phyloP scores from a whole-genome alignment of 768 basidiomycete genomes.

The Obba rivulosa region DNA sequence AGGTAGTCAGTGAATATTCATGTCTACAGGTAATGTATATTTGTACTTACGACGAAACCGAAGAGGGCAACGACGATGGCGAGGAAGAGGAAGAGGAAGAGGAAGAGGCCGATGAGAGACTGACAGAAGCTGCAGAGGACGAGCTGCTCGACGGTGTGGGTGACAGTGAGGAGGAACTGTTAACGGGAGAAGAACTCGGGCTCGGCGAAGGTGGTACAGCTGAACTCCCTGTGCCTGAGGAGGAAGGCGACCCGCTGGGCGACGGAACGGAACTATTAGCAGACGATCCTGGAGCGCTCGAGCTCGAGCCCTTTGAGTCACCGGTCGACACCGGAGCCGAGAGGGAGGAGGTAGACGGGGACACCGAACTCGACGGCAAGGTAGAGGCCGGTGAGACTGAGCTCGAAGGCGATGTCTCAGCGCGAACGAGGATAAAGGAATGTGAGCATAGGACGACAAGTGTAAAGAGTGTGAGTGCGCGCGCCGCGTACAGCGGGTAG shows the following conservation, averaged over 20 bases:
- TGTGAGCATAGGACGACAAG: conserved; percentile 26
- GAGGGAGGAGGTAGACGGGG: conserved; percentile 1
- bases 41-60: neutral
- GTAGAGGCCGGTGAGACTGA: neutral
- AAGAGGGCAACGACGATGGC: conserved; percentile 5
- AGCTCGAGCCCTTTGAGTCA: neutral
- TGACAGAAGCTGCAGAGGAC: conserved; percentile 5
- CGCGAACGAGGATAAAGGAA: conserved; percentile 20
- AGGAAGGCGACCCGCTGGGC: neutral
- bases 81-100: conserved; percentile 11
- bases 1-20: too few relatives aligned
- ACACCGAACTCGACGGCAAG: neutral
- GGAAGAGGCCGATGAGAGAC: neutral
- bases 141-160: neutral
- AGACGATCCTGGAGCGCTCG: neutral
- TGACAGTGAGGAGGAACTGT: neutral
- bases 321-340: neutral
- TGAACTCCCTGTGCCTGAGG: neutral
- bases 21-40: neutral
- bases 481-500: conserved; percentile 21
- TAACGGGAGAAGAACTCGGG: too few relatives aligned
- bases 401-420: conserved; percentile 6
- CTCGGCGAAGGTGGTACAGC: too few relatives aligned
- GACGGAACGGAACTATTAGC: conserved; percentile 1
- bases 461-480: conserved; percentile 26